Base-by-base conservation (phyloP, 176 grass and related monocot species). In the Musa schizocarpa region DNA sequence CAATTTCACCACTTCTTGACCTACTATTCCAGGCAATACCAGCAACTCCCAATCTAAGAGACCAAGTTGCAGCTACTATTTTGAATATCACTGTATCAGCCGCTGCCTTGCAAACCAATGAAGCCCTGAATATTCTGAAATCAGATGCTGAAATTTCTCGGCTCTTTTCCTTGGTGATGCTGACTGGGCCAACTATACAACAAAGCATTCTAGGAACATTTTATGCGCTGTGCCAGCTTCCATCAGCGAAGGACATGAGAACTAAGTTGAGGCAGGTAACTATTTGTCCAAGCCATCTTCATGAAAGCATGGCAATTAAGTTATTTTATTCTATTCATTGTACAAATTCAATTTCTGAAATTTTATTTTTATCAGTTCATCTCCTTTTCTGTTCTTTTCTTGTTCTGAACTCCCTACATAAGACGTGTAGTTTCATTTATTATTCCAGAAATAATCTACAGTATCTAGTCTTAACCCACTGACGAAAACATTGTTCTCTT, bases 141-240 rank as follows among this genome's bases (percentile, higher is more conserved):
- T 68, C 65, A 17, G 65, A 68, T 68, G 65, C 24, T 68, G 65
- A 68, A 16, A 68, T 68, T 34, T 68, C 65, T 13, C 27, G 13
- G 65, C 65, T 68, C 14, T 48, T 68, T 68, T 68, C 65, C 29
- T 68, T 68, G 65, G 29, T 68, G 9, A 68, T 68, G 23, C 29
- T 68, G 27, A 68, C 65, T 34, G 65, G 65, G 29, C 65, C 65
- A 34, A 68, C 25, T 2, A 68, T 68, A 17, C 65, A 68, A 68
- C 65, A 34, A 49, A 16, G 65, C 65, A 68, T 68, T 68, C 26
- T 68, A 34, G 26, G 29, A 68, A 68, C 26, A 8, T 68, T 68
- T 68, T 68, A 16, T 49, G 65, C 27, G 13, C 29, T 68, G 23
- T 68, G 65, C 13, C 65, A 68, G 22, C 24, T 68, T 19, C 65